Evolutionary conservation across 306 rosid species (phyloP).

Genomic region (Cicer pinnatifidum): DNA sequence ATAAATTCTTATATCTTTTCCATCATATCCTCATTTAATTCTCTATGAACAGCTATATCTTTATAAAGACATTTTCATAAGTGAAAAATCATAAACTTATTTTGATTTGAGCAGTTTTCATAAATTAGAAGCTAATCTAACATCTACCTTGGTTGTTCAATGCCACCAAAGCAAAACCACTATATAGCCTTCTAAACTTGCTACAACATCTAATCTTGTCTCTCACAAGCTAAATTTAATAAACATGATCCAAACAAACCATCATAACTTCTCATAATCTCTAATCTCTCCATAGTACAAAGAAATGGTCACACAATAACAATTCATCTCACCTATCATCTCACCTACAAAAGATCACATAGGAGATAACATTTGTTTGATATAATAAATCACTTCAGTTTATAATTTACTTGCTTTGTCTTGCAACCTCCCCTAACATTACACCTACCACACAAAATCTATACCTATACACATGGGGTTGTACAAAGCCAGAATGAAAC

Average conservation of each 20-base stretch:
- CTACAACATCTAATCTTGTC: not conserved
- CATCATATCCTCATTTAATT: not conserved
- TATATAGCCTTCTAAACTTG: not conserved
- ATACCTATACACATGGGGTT: conserved; percentile 66
- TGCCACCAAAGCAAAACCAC: conserved; percentile 3
- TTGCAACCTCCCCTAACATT: conserved; percentile 62
- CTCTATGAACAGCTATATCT: not conserved
- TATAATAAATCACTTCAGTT: conserved; percentile 42
- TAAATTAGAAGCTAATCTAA: not conserved
- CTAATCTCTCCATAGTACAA: conserved; percentile 38
- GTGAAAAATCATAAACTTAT: not conserved
- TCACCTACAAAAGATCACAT: conserved; percentile 39
- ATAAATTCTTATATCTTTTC: too few species aligned
- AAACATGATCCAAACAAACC: conserved; percentile 43
- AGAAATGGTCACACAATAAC: conserved; percentile 42
- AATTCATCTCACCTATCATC: conserved; percentile 45
- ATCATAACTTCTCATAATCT: conserved; percentile 24
- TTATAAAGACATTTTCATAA: not conserved
- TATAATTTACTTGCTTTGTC: conserved; percentile 50
- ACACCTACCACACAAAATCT: conserved; percentile 62
- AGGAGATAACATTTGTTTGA: conserved; percentile 30
- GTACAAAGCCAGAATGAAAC: conserved; percentile 55
- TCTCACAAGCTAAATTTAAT: conserved; percentile 40
- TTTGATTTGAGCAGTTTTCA: not conserved
- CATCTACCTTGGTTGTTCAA: not conserved